Evolutionary conservation across 441 rosid species (phyloP), one percentile per base, ranked within the genome.

Genomic region (Erodium texanum): DNA sequence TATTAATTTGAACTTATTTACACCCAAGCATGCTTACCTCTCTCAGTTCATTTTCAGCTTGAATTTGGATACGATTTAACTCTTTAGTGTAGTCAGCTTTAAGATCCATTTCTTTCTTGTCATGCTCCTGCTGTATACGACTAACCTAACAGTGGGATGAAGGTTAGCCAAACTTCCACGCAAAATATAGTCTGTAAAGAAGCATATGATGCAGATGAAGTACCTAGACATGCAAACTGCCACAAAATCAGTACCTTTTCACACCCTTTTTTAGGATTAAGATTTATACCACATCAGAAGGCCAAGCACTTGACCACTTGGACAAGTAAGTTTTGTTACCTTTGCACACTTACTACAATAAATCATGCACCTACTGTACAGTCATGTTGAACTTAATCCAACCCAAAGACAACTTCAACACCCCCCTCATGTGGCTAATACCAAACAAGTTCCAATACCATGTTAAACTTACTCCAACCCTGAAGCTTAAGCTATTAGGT

Each of bases 1-100:
- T 48, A 43, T 52, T 76, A 76, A 45, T 20, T 20, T 63, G 48
- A 67, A 68, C 23, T 41, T 38, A 8, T 32, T 15, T 6, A 9
- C 58, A 50, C 20, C 7, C 19, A n/a, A 7, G 1, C 9, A 52
- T 72, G 67, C 12, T 12, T 67, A 86, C 96, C 96, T 89, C 90
- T 82, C 83, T 86, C 69, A 81, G 7, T 67, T 86, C 92, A 68
- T 72, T 78, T 79, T 88, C 93, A 74, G 93, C 88, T 72, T 82
- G 79, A 75, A 85, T 74, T 77, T 90, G 80, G 69, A 73, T 68
- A 71, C 75, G 79, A 70, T 82, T 87, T 73, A 87, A 67, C 77
- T 89, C 85, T 78, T 89, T 89, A 61, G 54, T 71, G 68, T 86
- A 86, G 54, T 78, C 70, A 70, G 85, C 81, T 80, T 81, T 87